Percentiles rank a stretch among this genome's conserved stretches.
Evolutionary conservation across 108 stramenopile genomes (phyloP).

Genomic region (Schizochytrium sp.): DNA sequence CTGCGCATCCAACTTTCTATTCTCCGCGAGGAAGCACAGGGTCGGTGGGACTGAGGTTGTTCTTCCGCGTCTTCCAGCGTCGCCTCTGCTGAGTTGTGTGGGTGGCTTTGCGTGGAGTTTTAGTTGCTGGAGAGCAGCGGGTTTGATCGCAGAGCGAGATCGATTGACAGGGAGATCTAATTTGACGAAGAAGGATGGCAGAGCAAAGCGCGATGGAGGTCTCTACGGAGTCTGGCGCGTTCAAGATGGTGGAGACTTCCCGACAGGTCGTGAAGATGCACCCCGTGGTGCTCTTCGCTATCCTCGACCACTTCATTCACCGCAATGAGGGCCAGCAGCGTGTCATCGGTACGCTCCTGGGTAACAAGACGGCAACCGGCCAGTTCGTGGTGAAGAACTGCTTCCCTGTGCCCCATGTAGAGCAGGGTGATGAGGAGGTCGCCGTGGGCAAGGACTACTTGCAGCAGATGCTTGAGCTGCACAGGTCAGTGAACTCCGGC

Average conservation of each 20-base stretch:
- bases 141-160: too few species aligned
- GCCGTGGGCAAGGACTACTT: slow-evolving; percentile 90
- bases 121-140: too few species aligned
- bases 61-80: too few species aligned
- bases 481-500: slow-evolving; percentile 78
- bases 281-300: slow-evolving; percentile 72
- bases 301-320: slow-evolving; percentile 74
- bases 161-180: neutral
- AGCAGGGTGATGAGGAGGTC: slow-evolving; percentile 73
- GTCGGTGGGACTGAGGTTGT: too few species aligned
- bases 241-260: slow-evolving; percentile 42
- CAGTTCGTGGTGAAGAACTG: slow-evolving; percentile 91
- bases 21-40: too few species aligned
- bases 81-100: too few species aligned
- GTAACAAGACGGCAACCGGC: slow-evolving; percentile 68
- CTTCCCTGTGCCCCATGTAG: slow-evolving; percentile 96
- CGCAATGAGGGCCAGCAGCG: slow-evolving; percentile 72
- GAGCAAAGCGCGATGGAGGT: neutral
- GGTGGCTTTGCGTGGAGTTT: too few species aligned
- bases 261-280: slow-evolving; percentile 67
- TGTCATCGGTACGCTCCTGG: slow-evolving; percentile 79
- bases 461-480: slow-evolving; percentile 72
- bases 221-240: neutral
- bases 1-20: too few species aligned
- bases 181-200: neutral